Evolutionary conservation across 164 flowering plant species (phyloP).

Genomic region (Vitis amurensis): DNA sequence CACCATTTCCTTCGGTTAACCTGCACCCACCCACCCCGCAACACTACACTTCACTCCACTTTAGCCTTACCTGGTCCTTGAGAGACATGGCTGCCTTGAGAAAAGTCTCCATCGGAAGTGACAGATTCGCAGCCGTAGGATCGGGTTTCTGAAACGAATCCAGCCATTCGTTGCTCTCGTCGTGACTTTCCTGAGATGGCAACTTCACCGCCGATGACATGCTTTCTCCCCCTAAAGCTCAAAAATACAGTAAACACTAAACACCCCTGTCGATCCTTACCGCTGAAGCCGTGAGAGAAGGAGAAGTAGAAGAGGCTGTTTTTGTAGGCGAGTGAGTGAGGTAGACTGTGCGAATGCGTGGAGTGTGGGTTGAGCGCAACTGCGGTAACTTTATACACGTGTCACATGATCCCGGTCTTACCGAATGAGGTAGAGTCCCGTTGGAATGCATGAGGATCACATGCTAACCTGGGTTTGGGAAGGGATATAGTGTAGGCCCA

Average conservation of each 20-base stretch:
- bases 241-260: no score
- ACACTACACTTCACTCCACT: no score
- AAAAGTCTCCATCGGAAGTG: conserved; percentile 35
- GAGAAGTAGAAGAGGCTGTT: background rate
- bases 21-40: background rate
- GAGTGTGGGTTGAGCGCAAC: no score
- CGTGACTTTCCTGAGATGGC: conserved; percentile 18
- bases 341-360: no score
- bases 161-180: conserved; percentile 24
- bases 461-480: no score
- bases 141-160: conserved; percentile 24
- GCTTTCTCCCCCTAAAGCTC: conserved; percentile 1
- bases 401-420: no score
- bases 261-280: no score
- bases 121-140: conserved; percentile 20
- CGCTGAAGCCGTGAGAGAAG: no score
- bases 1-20: background rate
- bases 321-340: background rate
- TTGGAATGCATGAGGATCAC: no score
- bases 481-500: no score
- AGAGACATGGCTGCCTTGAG: conserved; percentile 53
- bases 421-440: no score
- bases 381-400: no score
- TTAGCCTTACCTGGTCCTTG: conserved; percentile 46
- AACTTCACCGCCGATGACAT: conserved; percentile 30